Evolutionary conservation across 805 yeast genomes (phyloP), one percentile per base, ranked within the genome.

Genomic region (Lachancea sp.): DNA sequence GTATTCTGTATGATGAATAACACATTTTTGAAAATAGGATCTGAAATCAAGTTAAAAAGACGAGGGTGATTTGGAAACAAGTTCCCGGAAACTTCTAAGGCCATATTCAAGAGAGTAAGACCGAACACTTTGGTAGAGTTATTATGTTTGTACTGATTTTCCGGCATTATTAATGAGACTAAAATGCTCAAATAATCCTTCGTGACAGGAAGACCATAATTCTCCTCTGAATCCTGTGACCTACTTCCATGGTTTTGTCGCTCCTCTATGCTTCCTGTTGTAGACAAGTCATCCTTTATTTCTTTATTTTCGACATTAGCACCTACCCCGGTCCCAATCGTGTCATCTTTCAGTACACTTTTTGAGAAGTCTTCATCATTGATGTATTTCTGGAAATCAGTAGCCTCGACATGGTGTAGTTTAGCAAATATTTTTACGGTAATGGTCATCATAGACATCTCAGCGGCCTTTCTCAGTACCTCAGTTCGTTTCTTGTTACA

Each of bases 401-500:
- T 33, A 2, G 80, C 77, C 47, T 74, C 79, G 18, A 85, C 70
- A 18, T 63, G 61, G 32, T 70, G 70, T 35, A 89, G 63, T 43
- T 77, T 78, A 28, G 69, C 63, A 58, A 88, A 88, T 5, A 88
- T 71, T 40, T 75, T 71, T 29, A 78, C 72, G 0, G 95, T 80
- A 34, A 88, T 80, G 2, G 78, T 64, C 28, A 75, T 68, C 71
- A 87, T 72, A 1, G 95, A 74, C 67, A 83, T 74, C 55, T 89
- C 97, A 0, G 97, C 97, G 0, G 95, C 83, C 45, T 82, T 76
- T 53, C 97, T 71, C 43, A 92, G 70, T 6, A 89, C 85, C 51
- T 90, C 97, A 45, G 95, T 80, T 58, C 97, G 75, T 58, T 89
- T 75, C 64, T 86, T 85, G 59, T 92, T 95, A 55, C 95, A 86